Base-by-base conservation (phyloP, 345 rosid species). In the Euphorbia tirucalli region DNA sequence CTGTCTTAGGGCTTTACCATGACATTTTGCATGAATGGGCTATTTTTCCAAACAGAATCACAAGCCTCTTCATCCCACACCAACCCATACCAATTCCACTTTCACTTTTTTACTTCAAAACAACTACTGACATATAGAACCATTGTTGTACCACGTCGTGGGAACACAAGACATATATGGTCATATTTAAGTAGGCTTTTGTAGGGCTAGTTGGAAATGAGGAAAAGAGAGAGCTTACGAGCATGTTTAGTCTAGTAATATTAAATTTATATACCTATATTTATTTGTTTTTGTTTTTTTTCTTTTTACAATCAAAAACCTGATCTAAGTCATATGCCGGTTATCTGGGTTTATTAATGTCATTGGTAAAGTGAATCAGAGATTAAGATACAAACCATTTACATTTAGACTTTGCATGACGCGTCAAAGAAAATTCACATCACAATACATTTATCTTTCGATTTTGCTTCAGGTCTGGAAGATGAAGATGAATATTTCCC, bases 361-460 rank as follows among this genome's bases (percentile, higher is more conserved):
- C 68, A 37, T 48, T 27, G 19, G 71, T 56, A 65, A 62, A 72
- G 39, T 60, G 60, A 75, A 68, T 49, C 74, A 65, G 21, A 57
- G 15, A 1, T 7, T 13, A 44, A 13, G 66, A 71, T 43, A 57
- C 74, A 57, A 28, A 68, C 60, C 75, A 86, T 83, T 83, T 87
- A 87, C 87, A 83, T n/a, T 62, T 61, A 68, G 32, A 50, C 59
- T 69, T 71, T n/a, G 62, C 60, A 19, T 52, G 30, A 55, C 15
- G 65, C 63, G 31, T 19, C 11, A 16, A 19, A 46, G 0, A 61
- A n/a, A 68, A 73, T 69, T 90, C 84, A 92, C 97, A 92, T 87
- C 76, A 92, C 74, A 70, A 64, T 81, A 80, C 97, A 92, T 80
- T 83, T 92, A 4, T 84, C 92, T 76, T 91, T 91, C 52, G 92